A percentile compares a stretch with the other conserved stretches of the same genome.
Conservation (phyloP, 371 early-diverging fungal genomes). For the Enterocytospora artemiae region DNA sequence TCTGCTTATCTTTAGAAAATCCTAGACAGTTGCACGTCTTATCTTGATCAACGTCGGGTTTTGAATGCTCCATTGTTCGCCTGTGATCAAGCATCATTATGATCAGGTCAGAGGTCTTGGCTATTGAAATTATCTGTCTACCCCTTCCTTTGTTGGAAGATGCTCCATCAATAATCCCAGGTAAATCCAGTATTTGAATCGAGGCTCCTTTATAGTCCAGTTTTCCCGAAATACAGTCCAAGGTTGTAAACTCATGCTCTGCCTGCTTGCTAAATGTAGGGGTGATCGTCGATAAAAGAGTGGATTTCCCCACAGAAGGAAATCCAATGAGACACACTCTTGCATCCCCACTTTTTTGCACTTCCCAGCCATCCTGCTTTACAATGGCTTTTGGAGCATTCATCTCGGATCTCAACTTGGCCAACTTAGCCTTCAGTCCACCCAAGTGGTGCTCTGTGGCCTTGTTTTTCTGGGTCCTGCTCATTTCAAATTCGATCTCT, state of each 20-base stretch:
- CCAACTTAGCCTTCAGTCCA: slow-evolving; percentile 53
- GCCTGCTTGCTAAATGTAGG: slow-evolving; percentile 52
- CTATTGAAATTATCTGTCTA: slow-evolving; percentile 52
- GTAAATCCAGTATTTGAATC: slow-evolving; percentile 55
- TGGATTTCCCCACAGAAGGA: slow-evolving; percentile 56
- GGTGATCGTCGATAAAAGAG: slow-evolving; percentile 53
- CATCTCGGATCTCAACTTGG: slow-evolving; percentile 48
- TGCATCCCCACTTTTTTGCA: slow-evolving; percentile 53
- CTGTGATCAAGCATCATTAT: slow-evolving; percentile 48
- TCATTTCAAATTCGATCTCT: slow-evolving; percentile 57
- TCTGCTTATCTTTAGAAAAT: slow-evolving; percentile 46
- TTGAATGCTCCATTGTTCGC: too few species aligned
- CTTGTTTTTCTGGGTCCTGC: slow-evolving; percentile 57
- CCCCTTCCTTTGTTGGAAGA: slow-evolving; percentile 54
- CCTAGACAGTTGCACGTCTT: too few species aligned
- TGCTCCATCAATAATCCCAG: slow-evolving; percentile 56
- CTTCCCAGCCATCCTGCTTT: slow-evolving; percentile 50
- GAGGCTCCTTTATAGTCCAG: slow-evolving; percentile 49
- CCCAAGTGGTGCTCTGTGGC: slow-evolving; percentile 55
- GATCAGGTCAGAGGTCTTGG: slow-evolving; percentile 52
- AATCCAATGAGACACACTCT: slow-evolving; percentile 53
- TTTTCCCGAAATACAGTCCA: slow-evolving; percentile 54
- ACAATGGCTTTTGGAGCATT: slow-evolving; percentile 37
- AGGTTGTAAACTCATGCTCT: slow-evolving; percentile 56
- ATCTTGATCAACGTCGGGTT: too few species aligned